Evolutionary conservation across 108 stramenopile species (phyloP).

Genomic region (Skeletonema tropicum): DNA sequence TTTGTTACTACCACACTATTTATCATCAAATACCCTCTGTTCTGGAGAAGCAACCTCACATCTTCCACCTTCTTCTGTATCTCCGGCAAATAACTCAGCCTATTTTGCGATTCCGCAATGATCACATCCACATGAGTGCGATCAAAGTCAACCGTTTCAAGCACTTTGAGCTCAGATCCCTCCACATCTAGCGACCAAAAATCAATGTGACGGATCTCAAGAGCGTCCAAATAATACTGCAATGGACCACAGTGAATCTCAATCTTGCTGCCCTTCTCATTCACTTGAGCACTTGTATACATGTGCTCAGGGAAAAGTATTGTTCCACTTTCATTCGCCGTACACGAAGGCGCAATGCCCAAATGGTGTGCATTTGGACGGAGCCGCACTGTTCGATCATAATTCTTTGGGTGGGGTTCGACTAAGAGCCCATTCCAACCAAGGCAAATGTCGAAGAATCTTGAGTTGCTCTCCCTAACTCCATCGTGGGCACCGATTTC

Average conservation of each 20-base stretch:
- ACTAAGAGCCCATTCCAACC: conserved; percentile 61
- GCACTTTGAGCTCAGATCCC: conserved; percentile 57
- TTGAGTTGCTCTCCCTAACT: conserved; percentile 49
- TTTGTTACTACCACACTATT: conserved; percentile 15
- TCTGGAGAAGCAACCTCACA: not conserved
- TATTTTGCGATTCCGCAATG: conserved; percentile 54
- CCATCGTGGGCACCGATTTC: conserved; percentile 70
- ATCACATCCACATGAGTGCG: conserved; percentile 50
- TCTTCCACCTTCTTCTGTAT: conserved; percentile 14
- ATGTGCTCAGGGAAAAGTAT: conserved; percentile 35
- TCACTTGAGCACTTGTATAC: conserved; percentile 52
- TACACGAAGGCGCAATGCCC: conserved; percentile 54
- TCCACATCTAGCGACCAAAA: conserved; percentile 75
- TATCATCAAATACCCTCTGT: conserved; percentile 26
- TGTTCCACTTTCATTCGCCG: conserved; percentile 1
- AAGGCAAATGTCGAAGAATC: conserved; percentile 59
- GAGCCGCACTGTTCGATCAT: conserved; percentile 26
- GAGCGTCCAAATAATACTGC: conserved; percentile 41
- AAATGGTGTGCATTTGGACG: conserved; percentile 59
- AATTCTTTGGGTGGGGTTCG: conserved; percentile 53
- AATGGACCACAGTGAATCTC: conserved; percentile 56
- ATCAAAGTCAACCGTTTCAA: conserved; percentile 59
- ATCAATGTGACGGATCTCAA: conserved; percentile 27
- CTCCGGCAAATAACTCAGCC: conserved; percentile 23
- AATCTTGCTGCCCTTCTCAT: conserved; percentile 18